Percentiles rank a stretch among this genome's conserved stretches.
Evolutionary conservation across 1,284 basidiomycete genomes (phyloP).

Genomic region (Cutaneotrichosporon cavernicola): DNA sequence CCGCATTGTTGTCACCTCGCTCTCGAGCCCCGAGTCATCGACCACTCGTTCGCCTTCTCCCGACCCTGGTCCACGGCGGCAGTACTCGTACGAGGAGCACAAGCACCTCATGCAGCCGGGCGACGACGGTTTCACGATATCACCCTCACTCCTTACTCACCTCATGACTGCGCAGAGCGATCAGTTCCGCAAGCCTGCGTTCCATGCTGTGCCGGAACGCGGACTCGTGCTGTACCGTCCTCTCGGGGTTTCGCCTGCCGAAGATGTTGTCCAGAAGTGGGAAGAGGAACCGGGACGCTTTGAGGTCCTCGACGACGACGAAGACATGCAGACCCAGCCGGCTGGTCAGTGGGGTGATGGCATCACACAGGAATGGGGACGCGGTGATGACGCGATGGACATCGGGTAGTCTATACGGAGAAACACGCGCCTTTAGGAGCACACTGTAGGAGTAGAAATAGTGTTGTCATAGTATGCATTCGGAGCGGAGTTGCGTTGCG

Average conservation of each 20-base stretch:
- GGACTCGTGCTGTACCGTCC: conserved; percentile 45
- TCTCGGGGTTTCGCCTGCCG: conserved; percentile 23
- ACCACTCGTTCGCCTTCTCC: conserved; percentile 32
- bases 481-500: neutral
- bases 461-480: neutral
- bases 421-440: neutral
- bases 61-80: neutral
- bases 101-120: conserved; percentile 43
- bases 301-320: conserved; percentile 20
- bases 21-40: conserved; percentile 31
- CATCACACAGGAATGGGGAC: neutral
- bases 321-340: neutral
- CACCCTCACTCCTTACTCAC: conserved; percentile 48
- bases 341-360: neutral
- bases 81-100: conserved; percentile 23
- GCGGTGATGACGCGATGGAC: conserved; percentile 20
- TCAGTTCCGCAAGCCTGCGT: conserved; percentile 15
- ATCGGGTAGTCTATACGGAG: neutral
- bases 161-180: conserved; percentile 41
- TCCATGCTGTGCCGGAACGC: conserved; percentile 20
- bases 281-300: conserved; percentile 12
- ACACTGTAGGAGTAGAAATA: conserved; percentile 3
- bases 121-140: conserved; percentile 43
- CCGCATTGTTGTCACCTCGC: conserved; percentile 45
- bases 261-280: conserved; percentile 22